Base-by-base conservation (phyloP, 106 monocot genomes). In the Hemerocallis citrina region DNA sequence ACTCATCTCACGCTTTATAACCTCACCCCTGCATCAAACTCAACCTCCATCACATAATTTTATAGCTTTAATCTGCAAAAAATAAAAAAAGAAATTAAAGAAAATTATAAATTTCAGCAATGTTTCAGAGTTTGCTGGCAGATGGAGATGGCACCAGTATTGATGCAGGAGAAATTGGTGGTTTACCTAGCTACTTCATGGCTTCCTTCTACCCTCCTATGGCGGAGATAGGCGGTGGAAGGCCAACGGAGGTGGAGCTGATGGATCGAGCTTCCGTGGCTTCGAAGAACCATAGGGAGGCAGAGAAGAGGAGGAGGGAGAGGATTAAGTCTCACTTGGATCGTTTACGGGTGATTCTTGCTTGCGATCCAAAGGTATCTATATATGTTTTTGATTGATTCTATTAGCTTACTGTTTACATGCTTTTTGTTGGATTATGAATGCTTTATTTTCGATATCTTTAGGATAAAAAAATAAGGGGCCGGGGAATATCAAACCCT, bases 361-460 rank as follows among this genome's bases (percentile, higher is more conserved):
- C 81, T 37, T 78, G 81, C 31, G 81, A 86, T 66, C 75, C 86
- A 23, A 86, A 86, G 81, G 86, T 81, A n/a, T n/a, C n/a, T n/a
- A n/a, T n/a, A n/a, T n/a, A n/a, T n/a, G n/a, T n/a, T n/a, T n/a
- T n/a, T n/a, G n/a, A n/a, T n/a, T n/a, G n/a, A n/a, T n/a, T n/a
- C n/a, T n/a, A n/a, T n/a, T n/a, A n/a, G n/a, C n/a, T n/a, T n/a
- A n/a, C n/a, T n/a, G n/a, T n/a, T n/a, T n/a, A n/a, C n/a, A n/a
- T n/a, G n/a, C n/a, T n/a, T n/a, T n/a, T n/a, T n/a, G n/a, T n/a
- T n/a, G n/a, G n/a, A n/a, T n/a, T n/a, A n/a, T n/a, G n/a, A n/a
- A n/a, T n/a, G n/a, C n/a, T n/a, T n/a, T n/a, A n/a, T n/a, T n/a
- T n/a, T n/a, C n/a, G n/a, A n/a, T n/a, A n/a, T n/a, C n/a, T n/a